Conservation (phyloP, 805 yeast species). For the Myxozyma melibiosi region DNA sequence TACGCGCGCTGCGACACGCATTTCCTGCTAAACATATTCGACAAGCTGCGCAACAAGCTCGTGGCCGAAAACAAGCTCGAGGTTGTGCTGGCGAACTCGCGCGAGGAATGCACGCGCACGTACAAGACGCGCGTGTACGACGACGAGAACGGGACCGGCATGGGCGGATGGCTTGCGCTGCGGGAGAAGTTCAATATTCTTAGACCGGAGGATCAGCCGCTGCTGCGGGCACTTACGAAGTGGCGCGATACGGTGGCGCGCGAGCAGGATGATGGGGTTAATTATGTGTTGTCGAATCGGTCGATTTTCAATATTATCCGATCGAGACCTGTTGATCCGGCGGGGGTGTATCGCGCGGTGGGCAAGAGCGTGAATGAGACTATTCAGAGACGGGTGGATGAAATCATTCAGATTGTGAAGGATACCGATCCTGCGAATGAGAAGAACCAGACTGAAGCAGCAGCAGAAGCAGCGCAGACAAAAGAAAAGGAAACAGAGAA, state of each 20-base stretch:
- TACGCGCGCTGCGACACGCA: constrained; percentile 97
- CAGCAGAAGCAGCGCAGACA: not conserved
- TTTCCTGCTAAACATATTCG: constrained; percentile 78
- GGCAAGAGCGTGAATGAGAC: constrained; percentile 37
- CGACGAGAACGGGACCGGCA: constrained; percentile 30
- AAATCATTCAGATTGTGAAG: constrained; percentile 7
- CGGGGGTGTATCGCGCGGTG: constrained; percentile 55
- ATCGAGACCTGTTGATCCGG: constrained; percentile 58
- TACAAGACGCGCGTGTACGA: constrained; percentile 79
- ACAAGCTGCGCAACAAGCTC: constrained; percentile 66
- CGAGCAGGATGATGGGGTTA: constrained; percentile 75
- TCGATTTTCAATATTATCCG: constrained; percentile 63
- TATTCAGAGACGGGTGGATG: constrained; percentile 10
- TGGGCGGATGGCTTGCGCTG: constrained; percentile 67
- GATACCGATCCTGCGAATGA: not conserved
- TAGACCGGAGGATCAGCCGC: constrained; percentile 47
- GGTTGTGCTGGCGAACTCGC: constrained; percentile 70
- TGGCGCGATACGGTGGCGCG: constrained; percentile 88
- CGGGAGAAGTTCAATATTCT: constrained; percentile 68
- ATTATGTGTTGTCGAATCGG: constrained; percentile 84
- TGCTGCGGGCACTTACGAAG: constrained; percentile 62
- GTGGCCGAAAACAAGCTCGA: constrained; percentile 40
- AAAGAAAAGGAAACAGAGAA: not conserved
- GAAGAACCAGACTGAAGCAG: not conserved
- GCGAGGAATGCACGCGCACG: constrained; percentile 76